Evolutionary conservation across 345 rosid species (phyloP), one percentile per base, ranked within the genome.

Genomic region (Moringa oleifera): DNA sequence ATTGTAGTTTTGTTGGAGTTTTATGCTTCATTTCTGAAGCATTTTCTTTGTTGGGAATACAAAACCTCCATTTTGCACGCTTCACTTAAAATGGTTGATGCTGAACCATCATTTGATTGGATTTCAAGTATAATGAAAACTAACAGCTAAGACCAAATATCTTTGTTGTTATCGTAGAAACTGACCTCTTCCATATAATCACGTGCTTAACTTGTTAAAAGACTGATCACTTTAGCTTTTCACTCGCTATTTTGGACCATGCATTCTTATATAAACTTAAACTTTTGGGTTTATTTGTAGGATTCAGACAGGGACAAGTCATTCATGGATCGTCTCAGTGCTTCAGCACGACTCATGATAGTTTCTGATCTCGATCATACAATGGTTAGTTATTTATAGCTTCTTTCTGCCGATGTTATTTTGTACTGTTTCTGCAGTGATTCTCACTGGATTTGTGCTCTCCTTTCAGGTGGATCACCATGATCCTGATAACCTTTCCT

Each of bases 311-410:
- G 37, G 22, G 21, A 18, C 62, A 61, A 61, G 55, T 63, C 22
- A 63, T 54, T 67, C 55, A 94, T 94, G 99, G 88, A 90, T 67
- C 81, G 88, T 57, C 80, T 90, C 49, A 79, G 68, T 53, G 62
- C 75, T 72, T 59, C 88, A 20, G 81, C 99, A n/a, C 95, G 87
- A 59, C 71, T 94, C 17, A 90, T 94, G 97, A 80, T 94, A 18
- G 96, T 94, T 70, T 91, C 97, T 0, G 99, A 94, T 80, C 97
- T 94, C 75, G 99, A 94, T 75, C 87, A 91, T 47, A 91, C 97
- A 8, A 94, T 94, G 97, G 99, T 94, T 59, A 19, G 51, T 56
- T 31, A 25, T 18, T 53, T 20, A 33, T 12, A 11, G 12, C 13
- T 20, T 33, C 51, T 68, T 36, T 61, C 11, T 0, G 49, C 18